Evolutionary conservation across 768 basidiomycete genomes (phyloP).

Genomic region (Leccinum incarnatum): DNA sequence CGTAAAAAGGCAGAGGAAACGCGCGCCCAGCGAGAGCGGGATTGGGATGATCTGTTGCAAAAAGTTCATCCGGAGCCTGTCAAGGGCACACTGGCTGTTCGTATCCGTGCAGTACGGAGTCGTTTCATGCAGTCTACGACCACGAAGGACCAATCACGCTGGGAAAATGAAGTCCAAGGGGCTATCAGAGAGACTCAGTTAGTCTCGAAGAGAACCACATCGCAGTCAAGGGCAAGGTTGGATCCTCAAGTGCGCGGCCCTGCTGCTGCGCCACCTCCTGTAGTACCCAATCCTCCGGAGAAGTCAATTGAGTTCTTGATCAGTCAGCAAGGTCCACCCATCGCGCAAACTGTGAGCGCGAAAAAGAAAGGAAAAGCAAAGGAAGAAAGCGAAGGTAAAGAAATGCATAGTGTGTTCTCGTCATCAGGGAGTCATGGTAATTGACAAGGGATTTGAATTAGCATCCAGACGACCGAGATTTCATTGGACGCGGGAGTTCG

Average conservation of each 20-base stretch:
- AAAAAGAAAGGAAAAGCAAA: conserved; percentile 35
- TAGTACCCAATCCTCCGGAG: conserved; percentile 45
- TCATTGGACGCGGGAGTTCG: conserved; percentile 82
- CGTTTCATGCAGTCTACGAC: conserved; percentile 61
- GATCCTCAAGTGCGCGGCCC: neutral
- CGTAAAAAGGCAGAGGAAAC: conserved; percentile 67
- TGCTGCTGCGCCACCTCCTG: conserved; percentile 33
- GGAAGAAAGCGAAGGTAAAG: conserved; percentile 31
- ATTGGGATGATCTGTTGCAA: conserved; percentile 61
- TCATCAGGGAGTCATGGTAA: neutral
- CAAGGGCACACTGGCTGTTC: conserved; percentile 44
- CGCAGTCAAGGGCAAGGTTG: conserved; percentile 28
- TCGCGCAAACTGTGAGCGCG: conserved; percentile 30
- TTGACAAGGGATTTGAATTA: conserved; percentile 10
- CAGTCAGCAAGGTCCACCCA: conserved; percentile 47
- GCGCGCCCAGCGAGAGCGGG: conserved; percentile 52
- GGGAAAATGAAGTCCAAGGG: conserved; percentile 59
- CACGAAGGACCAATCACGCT: conserved; percentile 47
- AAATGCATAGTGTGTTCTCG: neutral
- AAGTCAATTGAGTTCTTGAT: conserved; percentile 52
- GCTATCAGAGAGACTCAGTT: conserved; percentile 57
- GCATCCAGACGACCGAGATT: conserved; percentile 60
- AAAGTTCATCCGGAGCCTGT: conserved; percentile 54
- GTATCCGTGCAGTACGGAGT: conserved; percentile 52
- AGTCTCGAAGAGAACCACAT: conserved; percentile 44